These are phyloP conservation scores for Penicillium waksmanii DNA, from an alignment of 495 filamentous ascomycete genomes.

Conservation along the genomic window DNA sequence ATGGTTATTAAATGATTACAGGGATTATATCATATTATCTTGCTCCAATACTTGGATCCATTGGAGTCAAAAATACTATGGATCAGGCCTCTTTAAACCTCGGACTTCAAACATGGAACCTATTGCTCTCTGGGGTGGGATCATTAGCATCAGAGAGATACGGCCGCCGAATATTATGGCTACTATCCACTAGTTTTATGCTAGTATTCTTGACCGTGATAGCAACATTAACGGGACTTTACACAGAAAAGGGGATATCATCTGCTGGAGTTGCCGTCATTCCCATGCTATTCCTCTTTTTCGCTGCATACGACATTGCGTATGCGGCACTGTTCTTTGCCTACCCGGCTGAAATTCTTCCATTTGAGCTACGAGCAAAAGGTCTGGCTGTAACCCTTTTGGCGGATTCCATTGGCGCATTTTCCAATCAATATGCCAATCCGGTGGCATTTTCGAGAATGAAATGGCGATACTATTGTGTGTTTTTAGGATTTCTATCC, in stretches of 20 bases:
- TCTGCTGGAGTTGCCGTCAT: not conserved
- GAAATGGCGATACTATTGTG: slow-evolving; percentile 55
- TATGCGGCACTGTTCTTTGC: slow-evolving; percentile 53
- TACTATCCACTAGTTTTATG: not conserved
- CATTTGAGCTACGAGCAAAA: slow-evolving; percentile 69
- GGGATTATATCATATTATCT: not conserved
- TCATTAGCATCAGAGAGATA: not conserved
- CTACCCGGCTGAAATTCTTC: slow-evolving; percentile 66
- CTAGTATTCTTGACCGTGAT: not conserved
- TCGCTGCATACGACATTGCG: not conserved
- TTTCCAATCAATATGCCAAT: slow-evolving; percentile 60
- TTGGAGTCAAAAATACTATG: not conserved
- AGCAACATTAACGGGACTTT: not conserved
- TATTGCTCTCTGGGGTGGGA: not conserved
- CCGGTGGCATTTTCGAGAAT: slow-evolving; percentile 51
- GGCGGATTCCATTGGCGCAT: slow-evolving; percentile 57
- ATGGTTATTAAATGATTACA: not conserved
- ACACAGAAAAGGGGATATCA: not conserved
- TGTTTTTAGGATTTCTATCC: slow-evolving; percentile 49
- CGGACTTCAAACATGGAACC: not conserved
- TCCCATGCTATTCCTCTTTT: not conserved
- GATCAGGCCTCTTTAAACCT: not conserved
- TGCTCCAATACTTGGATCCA: not conserved
- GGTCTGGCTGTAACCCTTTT: slow-evolving; percentile 67
- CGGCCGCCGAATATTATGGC: not conserved